phyloP scores from a whole-genome alignment of 2,329 filamentous ascomycete species.

The Trichoderma sp. region DNA sequence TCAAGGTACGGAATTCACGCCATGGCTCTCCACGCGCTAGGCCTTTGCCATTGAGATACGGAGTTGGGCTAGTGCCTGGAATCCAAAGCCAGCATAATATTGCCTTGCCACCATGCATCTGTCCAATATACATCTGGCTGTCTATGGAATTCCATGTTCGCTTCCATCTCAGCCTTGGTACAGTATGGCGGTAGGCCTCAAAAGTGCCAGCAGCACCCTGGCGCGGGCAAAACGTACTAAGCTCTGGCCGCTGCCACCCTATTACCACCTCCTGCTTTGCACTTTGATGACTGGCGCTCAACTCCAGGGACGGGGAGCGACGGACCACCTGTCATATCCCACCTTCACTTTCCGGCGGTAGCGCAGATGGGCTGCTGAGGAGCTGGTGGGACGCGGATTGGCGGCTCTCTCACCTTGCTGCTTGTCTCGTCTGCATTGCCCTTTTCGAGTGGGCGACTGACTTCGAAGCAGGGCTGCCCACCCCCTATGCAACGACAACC shows the following conservation, averaged over 20 bases:
- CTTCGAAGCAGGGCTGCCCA: neutral
- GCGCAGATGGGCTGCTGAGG: constrained; percentile 6
- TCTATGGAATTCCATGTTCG: neutral
- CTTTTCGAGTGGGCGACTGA: constrained; percentile 4
- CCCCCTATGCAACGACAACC: neutral
- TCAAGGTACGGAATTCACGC: neutral
- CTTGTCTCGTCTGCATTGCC: constrained; percentile 12
- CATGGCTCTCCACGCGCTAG: neutral
- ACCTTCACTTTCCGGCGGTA: constrained; percentile 13
- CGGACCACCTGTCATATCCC: constrained; percentile 2
- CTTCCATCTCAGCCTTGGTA: neutral
- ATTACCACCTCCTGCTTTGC: neutral
- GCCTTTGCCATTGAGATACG: neutral
- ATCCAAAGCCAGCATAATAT: neutral
- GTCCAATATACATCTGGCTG: neutral
- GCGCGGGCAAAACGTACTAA: neutral
- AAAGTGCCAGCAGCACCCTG: neutral
- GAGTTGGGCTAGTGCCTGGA: neutral
- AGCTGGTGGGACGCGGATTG: constrained; percentile 8
- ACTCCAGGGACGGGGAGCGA: neutral
- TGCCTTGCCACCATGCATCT: neutral
- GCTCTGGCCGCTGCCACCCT: neutral
- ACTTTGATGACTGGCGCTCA: neutral
- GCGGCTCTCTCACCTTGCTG: neutral
- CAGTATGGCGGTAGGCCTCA: too few species aligned